Evolutionary conservation across 1,284 basidiomycete species (phyloP).

Genomic region (Porogramme epimiltina): DNA sequence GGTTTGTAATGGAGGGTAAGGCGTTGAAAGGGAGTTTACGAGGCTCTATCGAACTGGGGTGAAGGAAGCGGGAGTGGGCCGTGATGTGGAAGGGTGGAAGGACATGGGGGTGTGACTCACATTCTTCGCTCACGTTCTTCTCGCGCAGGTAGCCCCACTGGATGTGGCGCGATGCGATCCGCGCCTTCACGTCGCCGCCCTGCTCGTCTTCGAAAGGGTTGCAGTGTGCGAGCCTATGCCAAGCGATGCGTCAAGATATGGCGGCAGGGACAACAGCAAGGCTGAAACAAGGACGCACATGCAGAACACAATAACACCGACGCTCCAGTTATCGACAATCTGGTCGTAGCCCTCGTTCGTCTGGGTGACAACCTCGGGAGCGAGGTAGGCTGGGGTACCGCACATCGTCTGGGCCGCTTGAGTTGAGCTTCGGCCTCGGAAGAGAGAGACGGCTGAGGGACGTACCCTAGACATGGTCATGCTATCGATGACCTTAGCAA

Average conservation of each 20-base stretch:
- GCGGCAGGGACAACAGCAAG: too few relatives aligned
- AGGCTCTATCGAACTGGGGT: too few relatives aligned
- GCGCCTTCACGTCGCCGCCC: constrained; percentile 50
- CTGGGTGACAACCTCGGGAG: constrained; percentile 3
- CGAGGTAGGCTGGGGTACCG: constrained; percentile 7
- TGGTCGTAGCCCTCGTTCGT: constrained; percentile 1
- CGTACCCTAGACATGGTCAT: constrained; percentile 67
- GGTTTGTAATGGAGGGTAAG: too few relatives aligned
- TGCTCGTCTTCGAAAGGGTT: constrained; percentile 74
- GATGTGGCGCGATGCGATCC: constrained; percentile 56
- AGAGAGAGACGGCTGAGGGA: too few relatives aligned
- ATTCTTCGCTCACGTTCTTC: constrained; percentile 1
- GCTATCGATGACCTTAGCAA: constrained; percentile 84
- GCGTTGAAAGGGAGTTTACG: too few relatives aligned
- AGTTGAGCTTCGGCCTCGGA: too few relatives aligned
- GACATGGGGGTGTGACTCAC: neutral
- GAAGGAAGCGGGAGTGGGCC: too few relatives aligned
- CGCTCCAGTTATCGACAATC: constrained; percentile 8
- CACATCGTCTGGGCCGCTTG: constrained; percentile 6
- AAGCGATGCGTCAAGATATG: neutral
- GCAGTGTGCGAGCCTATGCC: constrained; percentile 63
- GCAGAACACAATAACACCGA: constrained; percentile 6
- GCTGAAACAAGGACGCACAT: neutral
- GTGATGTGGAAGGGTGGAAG: neutral
- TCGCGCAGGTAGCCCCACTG: constrained; percentile 59